A percentile compares a stretch with the other conserved stretches of the same genome.
phyloP scores from a whole-genome alignment of 106 monocot species.

The Xerophyta viscosa region DNA sequence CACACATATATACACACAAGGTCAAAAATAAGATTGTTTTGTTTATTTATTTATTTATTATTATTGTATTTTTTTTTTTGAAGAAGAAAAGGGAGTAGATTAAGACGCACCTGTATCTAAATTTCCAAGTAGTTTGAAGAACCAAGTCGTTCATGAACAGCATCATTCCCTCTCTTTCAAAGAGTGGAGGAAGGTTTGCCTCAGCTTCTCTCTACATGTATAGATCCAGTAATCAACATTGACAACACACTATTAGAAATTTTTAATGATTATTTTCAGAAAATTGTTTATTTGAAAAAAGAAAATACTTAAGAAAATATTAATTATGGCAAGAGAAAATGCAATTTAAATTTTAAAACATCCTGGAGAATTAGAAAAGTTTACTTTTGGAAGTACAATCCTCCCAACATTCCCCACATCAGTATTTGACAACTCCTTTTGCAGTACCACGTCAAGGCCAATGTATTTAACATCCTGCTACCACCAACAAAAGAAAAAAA shows the following conservation, averaged over 20 bases:
- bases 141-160: constrained; percentile 41
- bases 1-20: no score
- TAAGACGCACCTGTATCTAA: constrained; percentile 50
- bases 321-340: neutral
- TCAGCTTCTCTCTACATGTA: constrained; percentile 56
- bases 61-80: no score
- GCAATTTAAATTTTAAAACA: neutral
- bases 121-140: constrained; percentile 45
- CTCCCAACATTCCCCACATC: constrained; percentile 51
- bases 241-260: neutral
- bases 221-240: no score
- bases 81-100: no score
- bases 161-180: constrained; percentile 26
- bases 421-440: constrained; percentile 52
- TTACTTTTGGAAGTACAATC: constrained; percentile 62
- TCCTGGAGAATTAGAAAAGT: neutral
- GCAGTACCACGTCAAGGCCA: constrained; percentile 4
- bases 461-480: neutral
- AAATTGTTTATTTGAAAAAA: neutral
- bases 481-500: neutral
- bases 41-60: neutral
- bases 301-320: neutral
- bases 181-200: constrained; percentile 40
- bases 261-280: neutral
- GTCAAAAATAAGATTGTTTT: neutral